Evolutionary conservation across 1,139 yeast species (phyloP).

Genomic region (Magnusiomyces suaveolens): DNA sequence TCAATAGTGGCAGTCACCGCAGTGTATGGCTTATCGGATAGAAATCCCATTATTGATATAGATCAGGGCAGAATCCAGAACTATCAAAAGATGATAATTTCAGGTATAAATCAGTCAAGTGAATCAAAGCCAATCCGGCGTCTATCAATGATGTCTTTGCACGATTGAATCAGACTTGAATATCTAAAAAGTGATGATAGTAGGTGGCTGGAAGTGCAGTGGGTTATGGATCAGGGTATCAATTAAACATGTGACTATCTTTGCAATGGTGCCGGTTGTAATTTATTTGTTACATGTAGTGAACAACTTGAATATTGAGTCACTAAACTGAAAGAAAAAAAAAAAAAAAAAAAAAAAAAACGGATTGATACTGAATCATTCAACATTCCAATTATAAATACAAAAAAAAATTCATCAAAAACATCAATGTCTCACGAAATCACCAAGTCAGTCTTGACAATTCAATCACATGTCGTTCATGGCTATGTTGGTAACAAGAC

Average conservation of each 20-base stretch:
- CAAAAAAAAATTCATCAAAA: not conserved
- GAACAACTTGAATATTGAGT: too few relatives aligned
- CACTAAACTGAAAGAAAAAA: too few relatives aligned
- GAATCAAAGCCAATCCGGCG: too few relatives aligned
- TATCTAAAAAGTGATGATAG: not conserved
- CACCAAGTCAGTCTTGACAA: conserved; percentile 36
- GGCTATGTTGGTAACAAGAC: conserved; percentile 83
- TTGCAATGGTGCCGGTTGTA: too few relatives aligned
- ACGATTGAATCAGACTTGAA: not conserved
- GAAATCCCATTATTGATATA: conserved; percentile 32
- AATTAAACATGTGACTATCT: too few relatives aligned
- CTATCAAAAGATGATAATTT: not conserved
- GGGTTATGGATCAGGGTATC: too few relatives aligned
- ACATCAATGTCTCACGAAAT: not conserved
- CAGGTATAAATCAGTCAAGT: not conserved
- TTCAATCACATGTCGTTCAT: conserved; percentile 77
- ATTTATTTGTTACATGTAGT: too few relatives aligned
- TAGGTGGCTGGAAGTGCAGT: too few relatives aligned
- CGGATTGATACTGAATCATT: not conserved
- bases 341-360: not conserved
- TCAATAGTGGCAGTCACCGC: conserved; percentile 43
- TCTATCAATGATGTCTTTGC: too few relatives aligned
- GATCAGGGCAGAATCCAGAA: not conserved
- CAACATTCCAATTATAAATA: not conserved
- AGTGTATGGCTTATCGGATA: conserved; percentile 39